These are phyloP conservation scores for Fomitopsis betulina DNA, from an alignment of 1,284 basidiomycete species.

Conservation along the genomic window DNA sequence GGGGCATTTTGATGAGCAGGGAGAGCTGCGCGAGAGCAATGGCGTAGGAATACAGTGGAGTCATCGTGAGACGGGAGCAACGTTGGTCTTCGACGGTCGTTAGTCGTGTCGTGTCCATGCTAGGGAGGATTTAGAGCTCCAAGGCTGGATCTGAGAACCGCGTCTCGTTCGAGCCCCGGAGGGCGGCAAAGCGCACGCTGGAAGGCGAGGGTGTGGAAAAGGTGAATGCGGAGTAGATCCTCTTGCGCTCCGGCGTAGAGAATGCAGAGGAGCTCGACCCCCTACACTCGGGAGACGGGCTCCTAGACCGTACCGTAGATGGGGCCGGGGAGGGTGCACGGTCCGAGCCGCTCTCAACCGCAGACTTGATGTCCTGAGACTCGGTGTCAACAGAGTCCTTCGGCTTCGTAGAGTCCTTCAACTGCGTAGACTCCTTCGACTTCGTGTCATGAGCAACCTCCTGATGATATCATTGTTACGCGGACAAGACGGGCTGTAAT, in stretches of 20 bases:
- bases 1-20: not conserved
- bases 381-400: no score
- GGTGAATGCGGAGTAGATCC: slow-evolving; percentile 69
- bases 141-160: slow-evolving; percentile 19
- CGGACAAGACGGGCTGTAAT: no score
- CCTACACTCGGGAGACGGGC: slow-evolving; percentile 3
- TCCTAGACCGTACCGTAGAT: slow-evolving; percentile 3
- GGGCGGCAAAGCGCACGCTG: slow-evolving; percentile 40
- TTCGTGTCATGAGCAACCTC: not conserved
- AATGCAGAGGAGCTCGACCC: slow-evolving; percentile 27
- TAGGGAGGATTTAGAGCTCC: not conserved
- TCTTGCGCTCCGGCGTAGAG: slow-evolving; percentile 67
- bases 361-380: no score
- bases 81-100: not conserved
- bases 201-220: slow-evolving; percentile 67
- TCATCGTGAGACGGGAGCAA: not conserved
- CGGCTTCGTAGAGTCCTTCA: no score
- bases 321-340: slow-evolving; percentile 10
- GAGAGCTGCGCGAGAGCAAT: not conserved
- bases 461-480: not conserved
- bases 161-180: slow-evolving; percentile 15
- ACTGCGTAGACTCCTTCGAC: no score
- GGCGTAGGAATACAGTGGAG: not conserved
- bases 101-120: not conserved
- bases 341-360: not conserved